Base-by-base conservation (phyloP, 2,329 filamentous ascomycete species). In the Chalaropsis ovoidea region DNA sequence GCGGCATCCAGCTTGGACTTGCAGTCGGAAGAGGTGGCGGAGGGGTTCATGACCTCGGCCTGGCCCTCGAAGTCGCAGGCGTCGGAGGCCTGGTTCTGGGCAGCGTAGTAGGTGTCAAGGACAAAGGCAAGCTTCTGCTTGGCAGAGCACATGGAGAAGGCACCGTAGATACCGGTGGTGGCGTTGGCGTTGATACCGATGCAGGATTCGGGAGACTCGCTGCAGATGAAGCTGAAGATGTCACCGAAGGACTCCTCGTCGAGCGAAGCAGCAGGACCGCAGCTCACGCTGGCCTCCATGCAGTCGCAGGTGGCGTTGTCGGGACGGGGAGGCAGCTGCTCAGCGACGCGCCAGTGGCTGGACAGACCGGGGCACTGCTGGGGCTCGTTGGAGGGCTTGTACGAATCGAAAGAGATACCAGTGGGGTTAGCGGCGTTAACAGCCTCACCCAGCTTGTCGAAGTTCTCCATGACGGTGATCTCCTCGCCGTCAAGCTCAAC, bases 251-350 rank as follows among this genome's bases (percentile, higher is more conserved):
- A 77, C 64, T 85, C 79, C 62, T 78, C 74, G 69, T 81, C 77
- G 27, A 90, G 77, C 70, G 76, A 75, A 60, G 80, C 75, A 58
- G 82, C 78, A 68, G 90, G 84, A 35, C 82, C 81, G 77, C 94
- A 99, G 67, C 79, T 77, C 66, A 95, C 78, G 56, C 84, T 85
- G 69, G 83, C 79, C 75, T 83, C 82, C 89, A 96, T 96, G 83
- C 94, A 99, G 67, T 80, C 76, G 82, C 94, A 99, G 60, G 95
- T 85, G 56, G 84, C 73, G 58, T 83, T 73, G 77, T 97, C 90
- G 69, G 92, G 91, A 11, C 83, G 83, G 10, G 92, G 93, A 35
- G 94, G 94, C 42, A 99, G 89, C 54, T 81, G 79, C 68, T 82
- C 80, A 54, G 74, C 76, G 64, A 89, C 88, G 70, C 81, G 78